These are phyloP conservation scores for Casuarina equisetifolia DNA, from an alignment of 306 rosid species.

Conservation along the genomic window DNA sequence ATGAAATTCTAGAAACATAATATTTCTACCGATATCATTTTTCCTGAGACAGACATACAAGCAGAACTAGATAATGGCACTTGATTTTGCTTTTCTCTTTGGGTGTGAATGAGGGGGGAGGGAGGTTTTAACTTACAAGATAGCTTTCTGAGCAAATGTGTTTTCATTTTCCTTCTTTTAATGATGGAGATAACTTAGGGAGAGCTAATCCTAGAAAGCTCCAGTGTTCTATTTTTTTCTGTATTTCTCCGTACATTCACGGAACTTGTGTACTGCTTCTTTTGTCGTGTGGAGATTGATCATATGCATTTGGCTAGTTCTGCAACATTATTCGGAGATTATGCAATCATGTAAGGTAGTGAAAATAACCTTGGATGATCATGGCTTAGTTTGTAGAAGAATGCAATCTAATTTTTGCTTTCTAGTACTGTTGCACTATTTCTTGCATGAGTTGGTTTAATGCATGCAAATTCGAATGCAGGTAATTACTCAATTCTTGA, in stretches of 20 bases:
- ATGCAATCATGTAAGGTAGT: neutral
- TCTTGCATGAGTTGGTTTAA: slow-evolving; percentile 8
- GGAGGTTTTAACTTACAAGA: too few species aligned
- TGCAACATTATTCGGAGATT: neutral
- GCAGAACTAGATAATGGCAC: neutral
- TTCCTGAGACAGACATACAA: neutral
- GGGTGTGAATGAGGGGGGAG: too few species aligned
- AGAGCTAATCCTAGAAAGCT: neutral
- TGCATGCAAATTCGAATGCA: slow-evolving; percentile 37
- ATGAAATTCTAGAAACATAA: neutral
- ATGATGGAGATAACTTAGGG: too few species aligned
- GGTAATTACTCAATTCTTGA: slow-evolving; percentile 92
- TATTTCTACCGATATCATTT: neutral
- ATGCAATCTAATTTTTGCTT: neutral
- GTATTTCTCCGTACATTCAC: neutral
- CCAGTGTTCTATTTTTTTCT: neutral
- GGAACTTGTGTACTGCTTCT: neutral
- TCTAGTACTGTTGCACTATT: neutral
- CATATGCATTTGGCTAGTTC: slow-evolving; percentile 1
- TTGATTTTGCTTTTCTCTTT: neutral
- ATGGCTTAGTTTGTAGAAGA: neutral
- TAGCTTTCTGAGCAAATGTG: too few species aligned
- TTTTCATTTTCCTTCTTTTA: too few species aligned
- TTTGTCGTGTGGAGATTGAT: slow-evolving; percentile 10
- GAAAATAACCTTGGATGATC: neutral